Base-by-base conservation (phyloP, 116 monocot genomes). In the Phalaenopsis hybrid region DNA sequence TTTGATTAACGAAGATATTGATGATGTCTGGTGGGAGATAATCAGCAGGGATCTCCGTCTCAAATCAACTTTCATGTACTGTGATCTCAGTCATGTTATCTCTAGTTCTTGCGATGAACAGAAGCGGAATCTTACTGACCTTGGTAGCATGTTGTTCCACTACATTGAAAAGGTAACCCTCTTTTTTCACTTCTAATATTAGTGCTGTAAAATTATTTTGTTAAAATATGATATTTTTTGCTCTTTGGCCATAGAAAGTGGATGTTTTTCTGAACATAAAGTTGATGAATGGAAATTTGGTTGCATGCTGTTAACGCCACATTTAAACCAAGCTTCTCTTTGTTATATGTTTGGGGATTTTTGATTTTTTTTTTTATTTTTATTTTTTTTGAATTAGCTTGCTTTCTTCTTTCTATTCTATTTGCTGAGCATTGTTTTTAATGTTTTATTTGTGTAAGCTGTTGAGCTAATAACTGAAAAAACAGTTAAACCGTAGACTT, bases 61-160 rank as follows among this genome's bases (percentile, higher is more conserved):
- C 41, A 91, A 87, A 84, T 85, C 91, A 17, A 86, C 88, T 25
- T 93, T 93, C 81, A 74, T 93, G 79, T 93, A 88, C 51, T 84
- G 81, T 65, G 93, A 93, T 88, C 89, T 93, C 81, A 85, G 78
- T 74, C 82, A 74, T 61, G 80, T 93, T 23, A 88, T 93, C 77
- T 81, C 78, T 5, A 33, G 15, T 61, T 78, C 87, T 12, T 8
- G 28, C 10, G 88, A 90, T 11, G 88, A 85, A 43, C 83, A 75
- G 23, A 88, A 86, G 87, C 67, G 72, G 78, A 20, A 80, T 17
- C 83, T 93, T 31, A 88, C 89, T 9, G 76, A 82, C 8, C 86
- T 89, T 33, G 85, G 85, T 57, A 84, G 88, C 74, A 82, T 65
- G 51, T 68, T 93, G 70, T 89, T 93, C 69, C 76, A 81, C 78